These are phyloP conservation scores for Aspergillus clavatus DNA, from an alignment of 2,329 filamentous ascomycete species.

Conservation along the genomic window DNA sequence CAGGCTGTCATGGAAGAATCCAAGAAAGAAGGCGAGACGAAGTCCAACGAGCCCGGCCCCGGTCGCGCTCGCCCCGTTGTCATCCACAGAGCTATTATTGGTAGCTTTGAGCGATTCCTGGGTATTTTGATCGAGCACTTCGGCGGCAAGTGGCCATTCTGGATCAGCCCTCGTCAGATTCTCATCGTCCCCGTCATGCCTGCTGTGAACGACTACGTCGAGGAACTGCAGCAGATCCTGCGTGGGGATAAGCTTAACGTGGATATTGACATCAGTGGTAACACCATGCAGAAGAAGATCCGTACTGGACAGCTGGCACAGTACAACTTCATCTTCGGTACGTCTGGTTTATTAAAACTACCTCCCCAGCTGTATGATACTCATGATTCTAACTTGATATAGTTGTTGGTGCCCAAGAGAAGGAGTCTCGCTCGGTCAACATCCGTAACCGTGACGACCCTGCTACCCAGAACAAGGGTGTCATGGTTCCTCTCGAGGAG, in stretches of 20 bases:
- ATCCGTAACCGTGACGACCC: slow-evolving; percentile 62
- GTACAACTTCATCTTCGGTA: slow-evolving; percentile 51
- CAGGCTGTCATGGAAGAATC: slow-evolving; percentile 48
- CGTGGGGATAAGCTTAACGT: slow-evolving; percentile 44
- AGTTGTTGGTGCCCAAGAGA: slow-evolving; percentile 61
- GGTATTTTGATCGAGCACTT: slow-evolving; percentile 50
- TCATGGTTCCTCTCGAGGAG: slow-evolving; percentile 57
- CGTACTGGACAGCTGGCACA: slow-evolving; percentile 45
- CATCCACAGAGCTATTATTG: slow-evolving; percentile 49
- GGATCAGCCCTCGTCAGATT: slow-evolving; percentile 49
- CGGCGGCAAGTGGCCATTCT: slow-evolving; percentile 51
- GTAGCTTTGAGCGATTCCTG: slow-evolving; percentile 49
- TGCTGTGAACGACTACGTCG: slow-evolving; percentile 44
- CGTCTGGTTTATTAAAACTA: too few relatives aligned
- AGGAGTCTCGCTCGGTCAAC: slow-evolving; percentile 56
- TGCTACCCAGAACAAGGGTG: slow-evolving; percentile 57
- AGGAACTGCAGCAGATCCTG: slow-evolving; percentile 44
- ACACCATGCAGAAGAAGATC: slow-evolving; percentile 51
- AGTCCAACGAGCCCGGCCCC: slow-evolving; percentile 30
- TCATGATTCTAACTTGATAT: slow-evolving; percentile 13
- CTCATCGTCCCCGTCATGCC: slow-evolving; percentile 50
- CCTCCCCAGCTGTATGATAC: not conserved
- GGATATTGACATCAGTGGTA: slow-evolving; percentile 46
- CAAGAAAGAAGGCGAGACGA: slow-evolving; percentile 40
- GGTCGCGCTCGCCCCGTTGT: slow-evolving; percentile 49